Percentiles rank a stretch among this genome's conserved stretches.
Evolutionary conservation across 148 eudicot species (phyloP).

Genomic region (Euryodendron excelsum): DNA sequence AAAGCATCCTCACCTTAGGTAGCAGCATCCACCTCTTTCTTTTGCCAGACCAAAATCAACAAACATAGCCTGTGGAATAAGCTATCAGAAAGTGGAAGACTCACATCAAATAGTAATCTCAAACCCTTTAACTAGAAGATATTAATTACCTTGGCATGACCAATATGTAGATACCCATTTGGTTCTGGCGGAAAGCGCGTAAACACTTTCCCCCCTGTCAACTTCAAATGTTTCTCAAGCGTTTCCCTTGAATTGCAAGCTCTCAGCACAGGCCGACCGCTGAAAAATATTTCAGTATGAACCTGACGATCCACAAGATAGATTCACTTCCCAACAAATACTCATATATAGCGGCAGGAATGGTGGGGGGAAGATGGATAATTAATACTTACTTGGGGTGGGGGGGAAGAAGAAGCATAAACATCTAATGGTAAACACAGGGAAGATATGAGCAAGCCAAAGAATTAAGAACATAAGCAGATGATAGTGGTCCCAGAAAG

Average conservation of each 20-base stretch:
- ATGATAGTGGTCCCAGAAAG: too few relatives aligned
- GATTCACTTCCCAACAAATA: background rate
- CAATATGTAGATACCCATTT: conserved; percentile 96
- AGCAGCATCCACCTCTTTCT: conserved; percentile 90
- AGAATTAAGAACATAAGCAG: too few relatives aligned
- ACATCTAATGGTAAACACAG: background rate
- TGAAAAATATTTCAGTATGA: conserved; percentile 87
- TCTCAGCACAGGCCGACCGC: conserved; percentile 71
- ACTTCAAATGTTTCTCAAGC: conserved; percentile 73
- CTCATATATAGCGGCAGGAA: conserved; percentile 11
- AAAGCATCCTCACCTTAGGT: conserved; percentile 55
- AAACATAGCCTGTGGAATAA: conserved; percentile 75
- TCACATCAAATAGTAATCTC: conserved; percentile 7
- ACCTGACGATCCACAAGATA: conserved; percentile 47
- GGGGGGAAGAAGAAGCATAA: background rate
- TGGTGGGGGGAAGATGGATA: background rate
- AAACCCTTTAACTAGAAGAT: background rate
- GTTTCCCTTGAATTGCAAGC: conserved; percentile 75
- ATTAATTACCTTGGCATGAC: conserved; percentile 86
- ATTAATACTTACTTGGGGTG: background rate
- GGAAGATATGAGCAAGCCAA: background rate
- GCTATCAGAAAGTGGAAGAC: conserved; percentile 8
- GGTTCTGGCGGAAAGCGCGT: conserved; percentile 99
- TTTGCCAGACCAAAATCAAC: conserved; percentile 95
- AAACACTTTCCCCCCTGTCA: conserved; percentile 73